These are phyloP conservation scores for Barbatosphaeria neglecta DNA, from an alignment of 495 filamentous ascomycete species.

Conservation along the genomic window DNA sequence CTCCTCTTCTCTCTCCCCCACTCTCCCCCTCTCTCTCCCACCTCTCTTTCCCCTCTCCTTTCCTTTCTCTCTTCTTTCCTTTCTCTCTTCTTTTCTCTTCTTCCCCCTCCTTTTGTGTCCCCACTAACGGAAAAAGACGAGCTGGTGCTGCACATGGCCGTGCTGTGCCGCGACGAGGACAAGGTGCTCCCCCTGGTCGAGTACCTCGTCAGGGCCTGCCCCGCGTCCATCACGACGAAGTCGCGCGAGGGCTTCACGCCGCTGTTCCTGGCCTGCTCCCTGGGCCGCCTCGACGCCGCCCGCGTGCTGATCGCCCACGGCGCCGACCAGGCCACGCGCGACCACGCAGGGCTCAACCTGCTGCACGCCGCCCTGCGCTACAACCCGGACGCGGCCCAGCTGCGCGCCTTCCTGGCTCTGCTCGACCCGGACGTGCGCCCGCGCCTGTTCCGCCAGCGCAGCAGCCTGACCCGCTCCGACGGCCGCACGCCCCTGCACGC, in stretches of 20 bases:
- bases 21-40: too few species aligned
- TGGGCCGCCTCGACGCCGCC: slow-evolving; percentile 40
- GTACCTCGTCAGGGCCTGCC: slow-evolving; percentile 47
- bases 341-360: slow-evolving; percentile 43
- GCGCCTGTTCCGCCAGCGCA: slow-evolving; percentile 27
- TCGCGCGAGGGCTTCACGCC: slow-evolving; percentile 46
- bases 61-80: slow-evolving; percentile 12
- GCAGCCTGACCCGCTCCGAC: slow-evolving; percentile 17
- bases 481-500: slow-evolving; percentile 25
- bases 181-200: slow-evolving; percentile 41
- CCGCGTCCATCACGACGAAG: slow-evolving; percentile 46
- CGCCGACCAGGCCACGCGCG: slow-evolving; percentile 50
- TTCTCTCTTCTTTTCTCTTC: too few species aligned
- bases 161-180: slow-evolving; percentile 29
- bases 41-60: slow-evolving; percentile 10
- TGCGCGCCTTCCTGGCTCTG: slow-evolving; percentile 37
- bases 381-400: slow-evolving; percentile 10
- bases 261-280: slow-evolving; percentile 43
- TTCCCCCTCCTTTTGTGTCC: too few species aligned
- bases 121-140: slow-evolving; percentile 42
- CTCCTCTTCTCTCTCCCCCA: too few species aligned
- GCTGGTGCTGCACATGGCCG: slow-evolving; percentile 53
- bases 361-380: slow-evolving; percentile 41
- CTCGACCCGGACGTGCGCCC: slow-evolving; percentile 36
- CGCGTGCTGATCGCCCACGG: slow-evolving; percentile 49